Evolutionary conservation across 2,329 filamentous ascomycete species (phyloP).

Genomic region (Aspergillus terreus): DNA sequence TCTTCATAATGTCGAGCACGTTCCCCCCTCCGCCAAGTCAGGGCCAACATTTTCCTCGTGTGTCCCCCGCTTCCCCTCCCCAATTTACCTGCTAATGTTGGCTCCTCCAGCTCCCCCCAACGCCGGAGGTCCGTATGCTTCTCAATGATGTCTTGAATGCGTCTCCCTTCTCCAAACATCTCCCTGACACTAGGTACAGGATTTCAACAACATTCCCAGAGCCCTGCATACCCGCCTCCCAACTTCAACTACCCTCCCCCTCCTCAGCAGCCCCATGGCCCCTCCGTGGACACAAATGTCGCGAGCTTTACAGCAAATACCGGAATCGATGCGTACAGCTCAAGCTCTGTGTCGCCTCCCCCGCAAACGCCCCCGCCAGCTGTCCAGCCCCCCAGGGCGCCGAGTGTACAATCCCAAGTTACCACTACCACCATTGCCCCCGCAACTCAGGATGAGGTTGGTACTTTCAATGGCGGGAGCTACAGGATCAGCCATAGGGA

Average conservation of each 20-base stretch:
- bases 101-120: constrained; percentile 8
- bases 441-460: constrained; percentile 71
- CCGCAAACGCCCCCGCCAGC: constrained; percentile 12
- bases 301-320: constrained; percentile 8
- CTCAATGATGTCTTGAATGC: no score
- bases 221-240: constrained; percentile 8
- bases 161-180: no score
- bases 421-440: not conserved
- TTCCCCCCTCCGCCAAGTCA: constrained; percentile 26
- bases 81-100: not conserved
- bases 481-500: constrained; percentile 92
- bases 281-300: not conserved
- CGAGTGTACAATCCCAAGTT: constrained; percentile 12
- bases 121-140: constrained; percentile 1
- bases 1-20: not conserved
- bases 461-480: constrained; percentile 95
- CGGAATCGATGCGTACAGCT: not conserved
- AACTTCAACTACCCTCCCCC: constrained; percentile 24
- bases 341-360: constrained; percentile 2
- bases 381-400: constrained; percentile 2
- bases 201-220: not conserved
- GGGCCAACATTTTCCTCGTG: constrained; percentile 15
- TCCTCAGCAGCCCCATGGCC: constrained; percentile 6
- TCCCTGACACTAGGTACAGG: no score
- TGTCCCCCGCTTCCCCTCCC: not conserved